Evolutionary conservation across 768 basidiomycete genomes (phyloP).

Genomic region (Chalciporus chontae): DNA sequence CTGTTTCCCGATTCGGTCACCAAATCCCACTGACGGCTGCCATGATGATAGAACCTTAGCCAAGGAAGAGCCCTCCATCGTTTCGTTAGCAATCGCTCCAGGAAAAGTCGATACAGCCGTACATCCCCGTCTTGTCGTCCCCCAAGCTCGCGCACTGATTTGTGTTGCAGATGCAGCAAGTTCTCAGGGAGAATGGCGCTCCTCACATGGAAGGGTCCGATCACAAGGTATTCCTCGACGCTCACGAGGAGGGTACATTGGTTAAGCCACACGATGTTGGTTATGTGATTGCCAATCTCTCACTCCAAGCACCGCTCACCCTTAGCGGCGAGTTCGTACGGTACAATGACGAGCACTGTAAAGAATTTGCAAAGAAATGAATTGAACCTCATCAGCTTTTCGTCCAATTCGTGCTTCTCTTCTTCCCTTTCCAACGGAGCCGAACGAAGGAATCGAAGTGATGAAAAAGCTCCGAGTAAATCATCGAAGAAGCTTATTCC

Average conservation of each 20-base stretch:
- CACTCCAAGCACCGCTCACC: slow-evolving; percentile 56
- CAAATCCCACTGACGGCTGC: slow-evolving; percentile 4
- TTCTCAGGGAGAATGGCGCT: slow-evolving; percentile 48
- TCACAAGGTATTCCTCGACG: slow-evolving; percentile 54
- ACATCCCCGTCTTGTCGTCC: slow-evolving; percentile 23
- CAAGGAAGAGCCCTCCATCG: slow-evolving; percentile 75
- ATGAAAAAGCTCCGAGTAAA: slow-evolving; percentile 8
- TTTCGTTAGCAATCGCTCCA: slow-evolving; percentile 76
- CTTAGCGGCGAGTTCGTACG: slow-evolving; percentile 76
- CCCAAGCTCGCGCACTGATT: background rate
- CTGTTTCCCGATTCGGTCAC: slow-evolving; percentile 8
- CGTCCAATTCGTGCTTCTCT: background rate
- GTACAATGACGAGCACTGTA: slow-evolving; percentile 75
- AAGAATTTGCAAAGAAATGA: slow-evolving; percentile 43
- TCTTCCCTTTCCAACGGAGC: slow-evolving; percentile 11
- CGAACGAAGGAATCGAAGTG: slow-evolving; percentile 13
- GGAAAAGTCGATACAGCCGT: slow-evolving; percentile 86
- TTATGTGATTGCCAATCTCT: slow-evolving; percentile 73
- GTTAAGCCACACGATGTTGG: slow-evolving; percentile 73
- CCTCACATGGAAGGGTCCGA: slow-evolving; percentile 53
- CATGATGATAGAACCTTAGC: slow-evolving; percentile 62
- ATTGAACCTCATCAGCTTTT: background rate
- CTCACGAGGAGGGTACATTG: slow-evolving; percentile 62
- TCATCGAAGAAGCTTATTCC: slow-evolving; percentile 11
- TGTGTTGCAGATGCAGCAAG: slow-evolving; percentile 62